Conservation (phyloP, 176 grass and related monocot species). For the Rhynchospora breviuscula region DNA sequence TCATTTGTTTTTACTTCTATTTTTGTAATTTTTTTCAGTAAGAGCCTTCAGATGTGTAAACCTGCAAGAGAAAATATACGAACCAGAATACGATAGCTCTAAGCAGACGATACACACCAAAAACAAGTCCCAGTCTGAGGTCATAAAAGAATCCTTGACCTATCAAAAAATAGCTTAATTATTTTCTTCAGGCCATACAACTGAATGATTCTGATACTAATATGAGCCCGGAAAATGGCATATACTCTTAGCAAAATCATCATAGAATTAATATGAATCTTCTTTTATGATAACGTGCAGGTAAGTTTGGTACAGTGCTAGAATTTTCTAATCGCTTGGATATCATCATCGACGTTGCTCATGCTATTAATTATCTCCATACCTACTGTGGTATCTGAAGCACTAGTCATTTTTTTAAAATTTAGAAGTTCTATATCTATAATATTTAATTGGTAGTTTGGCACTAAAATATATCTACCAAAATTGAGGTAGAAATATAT, state of each 20-base stretch:
- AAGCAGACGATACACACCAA: neutral
- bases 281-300: slow-evolving; percentile 33
- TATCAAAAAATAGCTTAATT: neutral
- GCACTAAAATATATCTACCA: neutral
- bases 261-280: neutral
- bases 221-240: neutral
- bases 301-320: slow-evolving; percentile 48
- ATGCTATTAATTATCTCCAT: slow-evolving; percentile 94
- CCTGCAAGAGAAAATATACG: neutral
- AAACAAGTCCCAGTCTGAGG: neutral
- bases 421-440: neutral
- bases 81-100: neutral
- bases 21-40: neutral
- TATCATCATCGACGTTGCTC: slow-evolving; percentile 86
- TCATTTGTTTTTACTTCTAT: neutral
- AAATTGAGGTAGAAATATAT: neutral
- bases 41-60: neutral
- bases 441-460: neutral
- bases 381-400: slow-evolving; percentile 65
- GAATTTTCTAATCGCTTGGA: slow-evolving; percentile 59
- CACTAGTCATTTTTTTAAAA: neutral
- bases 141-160: neutral
- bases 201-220: neutral
- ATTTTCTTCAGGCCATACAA: neutral
- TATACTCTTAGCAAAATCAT: neutral